phyloP scores from a whole-genome alignment of 495 filamentous ascomycete species.

The Xylaria castorea region DNA sequence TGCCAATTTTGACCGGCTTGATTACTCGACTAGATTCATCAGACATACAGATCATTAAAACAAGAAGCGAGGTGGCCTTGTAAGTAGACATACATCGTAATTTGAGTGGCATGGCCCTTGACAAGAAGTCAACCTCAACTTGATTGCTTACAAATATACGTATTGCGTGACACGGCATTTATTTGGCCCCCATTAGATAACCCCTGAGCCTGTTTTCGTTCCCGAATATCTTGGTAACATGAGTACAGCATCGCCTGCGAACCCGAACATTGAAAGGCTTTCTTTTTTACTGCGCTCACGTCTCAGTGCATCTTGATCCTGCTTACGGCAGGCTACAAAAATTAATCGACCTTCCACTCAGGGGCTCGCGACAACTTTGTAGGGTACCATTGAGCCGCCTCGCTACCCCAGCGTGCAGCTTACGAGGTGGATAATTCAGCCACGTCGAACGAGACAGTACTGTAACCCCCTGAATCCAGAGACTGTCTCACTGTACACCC shows the following conservation, averaged over 20 bases:
- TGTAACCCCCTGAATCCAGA: neutral
- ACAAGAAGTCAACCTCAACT: neutral
- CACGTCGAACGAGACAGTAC: neutral
- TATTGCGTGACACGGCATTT: neutral
- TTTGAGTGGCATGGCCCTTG: neutral
- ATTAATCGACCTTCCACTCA: neutral
- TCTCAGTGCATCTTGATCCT: neutral
- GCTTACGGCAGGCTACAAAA: neutral
- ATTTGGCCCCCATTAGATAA: neutral
- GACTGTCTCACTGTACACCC: neutral
- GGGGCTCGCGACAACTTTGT: neutral
- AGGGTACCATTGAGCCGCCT: conserved; percentile 7
- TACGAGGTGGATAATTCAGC: neutral
- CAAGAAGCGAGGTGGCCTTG: neutral
- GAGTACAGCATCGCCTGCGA: neutral
- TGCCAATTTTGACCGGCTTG: neutral
- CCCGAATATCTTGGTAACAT: neutral
- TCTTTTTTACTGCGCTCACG: neutral
- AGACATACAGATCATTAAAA: neutral
- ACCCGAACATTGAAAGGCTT: neutral
- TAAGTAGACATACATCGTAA: neutral
- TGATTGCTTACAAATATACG: neutral
- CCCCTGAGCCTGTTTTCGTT: neutral
- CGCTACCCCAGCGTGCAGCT: neutral
- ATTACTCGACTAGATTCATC: neutral